phyloP scores from a whole-genome alignment of 495 filamentous ascomycete species.

The Annulohypoxylon bovei region DNA sequence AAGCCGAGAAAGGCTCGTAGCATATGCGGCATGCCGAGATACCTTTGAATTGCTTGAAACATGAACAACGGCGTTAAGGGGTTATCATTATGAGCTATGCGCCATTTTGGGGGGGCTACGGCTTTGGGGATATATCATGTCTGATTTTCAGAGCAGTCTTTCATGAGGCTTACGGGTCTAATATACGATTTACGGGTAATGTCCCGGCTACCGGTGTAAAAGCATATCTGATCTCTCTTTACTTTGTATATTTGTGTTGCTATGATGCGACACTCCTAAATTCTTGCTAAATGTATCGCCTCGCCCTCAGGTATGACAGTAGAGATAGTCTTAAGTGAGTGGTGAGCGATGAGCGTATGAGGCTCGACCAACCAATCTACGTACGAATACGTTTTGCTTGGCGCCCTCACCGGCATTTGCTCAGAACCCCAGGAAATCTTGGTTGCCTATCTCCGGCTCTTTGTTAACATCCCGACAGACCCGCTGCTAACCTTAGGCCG shows the following conservation, averaged over 20 bases:
- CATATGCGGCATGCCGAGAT: not conserved
- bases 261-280: slow-evolving; percentile 12
- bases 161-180: slow-evolving; percentile 16
- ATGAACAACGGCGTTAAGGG: slow-evolving; percentile 40
- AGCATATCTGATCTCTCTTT: slow-evolving; percentile 2
- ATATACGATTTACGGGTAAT: slow-evolving; percentile 33
- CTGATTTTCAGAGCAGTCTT: slow-evolving; percentile 24
- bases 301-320: not conserved
- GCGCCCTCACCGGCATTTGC: slow-evolving; percentile 21
- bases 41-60: slow-evolving; percentile 14
- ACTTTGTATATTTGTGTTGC: not conserved
- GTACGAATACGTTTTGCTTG: slow-evolving; percentile 3
- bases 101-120: slow-evolving; percentile 19
- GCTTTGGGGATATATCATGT: slow-evolving; percentile 30
- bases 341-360: slow-evolving; percentile 4
- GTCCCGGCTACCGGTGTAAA: slow-evolving; percentile 7
- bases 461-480: slow-evolving; percentile 27
- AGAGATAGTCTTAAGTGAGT: not conserved
- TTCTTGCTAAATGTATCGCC: not conserved
- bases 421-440: not conserved
- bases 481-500: not conserved
- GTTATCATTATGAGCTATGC: slow-evolving; percentile 23
- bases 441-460: not conserved
- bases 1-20: slow-evolving; percentile 37
- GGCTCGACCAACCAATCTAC: slow-evolving; percentile 11